Evolutionary conservation across 495 filamentous ascomycete species (phyloP), one percentile per base, ranked within the genome.

Genomic region (Penicillium silybi): DNA sequence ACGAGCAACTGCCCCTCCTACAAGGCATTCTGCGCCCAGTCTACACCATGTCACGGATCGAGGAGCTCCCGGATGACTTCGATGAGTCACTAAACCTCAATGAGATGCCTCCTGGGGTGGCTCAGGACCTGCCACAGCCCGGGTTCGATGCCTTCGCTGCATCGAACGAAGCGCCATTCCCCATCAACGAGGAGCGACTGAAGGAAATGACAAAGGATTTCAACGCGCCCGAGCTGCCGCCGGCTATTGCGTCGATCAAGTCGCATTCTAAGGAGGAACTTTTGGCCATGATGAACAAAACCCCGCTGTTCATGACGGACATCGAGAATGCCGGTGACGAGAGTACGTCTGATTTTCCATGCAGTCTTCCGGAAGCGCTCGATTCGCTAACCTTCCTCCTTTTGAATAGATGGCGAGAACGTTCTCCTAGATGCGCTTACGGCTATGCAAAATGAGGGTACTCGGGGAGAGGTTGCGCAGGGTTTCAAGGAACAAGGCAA

Each of bases 251-350:
- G 4, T 75, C 80, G 35, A 70, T 82, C 25, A 68, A 74, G 17
- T 77, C 79, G 52, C 80, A 88, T 65, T 82, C 85, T 3, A 75
- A 81, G 1, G 85, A 89, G 34, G 87, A 95, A 54, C 73, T 93
- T 11, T 64, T 87, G 19, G 75, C 78, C 20, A 85, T 90, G 57
- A 75, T 96, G 68, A 91, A 90, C 63, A 81, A 84, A 58, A 84
- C 82, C 11, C 93, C 95, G 6, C 76, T 98, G 25, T 98, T 98
- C 74, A 98, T 98, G 93, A 97, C 89, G 6, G 80, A 85, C 54
- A 80, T 97, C 10, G 87, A 90, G 54, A 85, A 92, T 53, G 76
- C 79, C 11, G 78, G 76, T 20, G 80, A 73, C 57, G 78, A 80
- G 61, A 73, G 77, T 73, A 66, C 40, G 74, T 67, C n/a, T 13